Conservation (phyloP, 257 asterid genomes). For the Rhazya stricta region DNA sequence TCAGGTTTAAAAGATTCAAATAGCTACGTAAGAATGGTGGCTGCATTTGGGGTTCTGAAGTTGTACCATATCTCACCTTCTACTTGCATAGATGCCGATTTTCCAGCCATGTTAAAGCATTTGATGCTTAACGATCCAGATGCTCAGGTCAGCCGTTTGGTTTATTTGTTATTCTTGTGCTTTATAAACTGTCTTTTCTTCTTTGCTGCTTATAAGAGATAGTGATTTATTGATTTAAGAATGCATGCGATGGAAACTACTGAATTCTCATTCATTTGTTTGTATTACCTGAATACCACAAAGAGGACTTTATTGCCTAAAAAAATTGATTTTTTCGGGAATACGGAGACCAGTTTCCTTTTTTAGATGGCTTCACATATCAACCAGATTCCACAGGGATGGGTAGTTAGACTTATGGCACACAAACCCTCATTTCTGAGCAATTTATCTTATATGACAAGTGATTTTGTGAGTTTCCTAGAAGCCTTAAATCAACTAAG, state of each 20-base stretch:
- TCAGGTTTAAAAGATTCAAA: slow-evolving; percentile 88
- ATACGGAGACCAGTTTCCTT: not conserved
- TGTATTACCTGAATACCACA: not conserved
- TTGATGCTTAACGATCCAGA: slow-evolving; percentile 91
- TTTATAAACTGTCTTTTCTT: not conserved
- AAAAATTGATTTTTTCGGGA: not conserved
- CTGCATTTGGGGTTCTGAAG: slow-evolving; percentile 85
- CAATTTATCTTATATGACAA: not conserved
- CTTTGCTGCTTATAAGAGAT: not conserved
- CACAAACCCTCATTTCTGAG: not conserved
- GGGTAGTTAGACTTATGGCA: not conserved
- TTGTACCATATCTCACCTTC: slow-evolving; percentile 77
- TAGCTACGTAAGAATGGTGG: slow-evolving; percentile 86
- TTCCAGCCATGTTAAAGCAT: slow-evolving; percentile 75
- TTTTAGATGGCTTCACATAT: not conserved
- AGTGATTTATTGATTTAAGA: not conserved
- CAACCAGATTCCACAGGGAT: not conserved
- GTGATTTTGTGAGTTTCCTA: not conserved
- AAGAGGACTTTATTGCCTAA: not conserved
- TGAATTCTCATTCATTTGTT: not conserved
- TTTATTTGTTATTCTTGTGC: not conserved
- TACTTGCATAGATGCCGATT: slow-evolving; percentile 94
- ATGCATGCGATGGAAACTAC: not conserved
- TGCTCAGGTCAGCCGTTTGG: slow-evolving; percentile 60
- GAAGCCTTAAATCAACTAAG: not conserved